Evolutionary conservation across 495 filamentous ascomycete species (phyloP), one percentile per base, ranked within the genome.

Genomic region (Penicillium turbatum): DNA sequence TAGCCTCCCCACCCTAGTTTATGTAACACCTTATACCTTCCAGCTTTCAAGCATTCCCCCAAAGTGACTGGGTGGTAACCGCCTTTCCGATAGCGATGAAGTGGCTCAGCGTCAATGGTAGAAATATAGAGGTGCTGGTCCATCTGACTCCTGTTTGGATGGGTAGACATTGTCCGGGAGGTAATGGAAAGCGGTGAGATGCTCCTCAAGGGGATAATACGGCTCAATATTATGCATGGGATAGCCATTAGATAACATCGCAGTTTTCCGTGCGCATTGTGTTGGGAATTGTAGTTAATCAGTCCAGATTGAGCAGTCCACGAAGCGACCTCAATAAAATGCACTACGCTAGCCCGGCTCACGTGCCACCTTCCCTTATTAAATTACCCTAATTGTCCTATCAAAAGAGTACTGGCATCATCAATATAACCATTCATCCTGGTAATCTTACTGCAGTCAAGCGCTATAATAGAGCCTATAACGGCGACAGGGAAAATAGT

Each of bases 1-100:
- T 69, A 77, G 6, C 64, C 64, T 37, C 76, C 78, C 56, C 69
- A 73, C 45, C 76, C 74, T 40, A 78, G 55, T 60, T 81, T 81
- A 51, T 77, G 71, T 5, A 75, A 37, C 16, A 81, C 60, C 41
- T 66, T 72, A 55, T 79, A 81, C 37, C 72, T 55, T 21, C 65
- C 66, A 34, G 67, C 36, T 29, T 68, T 53, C 10, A 78, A 64
- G 13, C 32, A 51, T 39, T 74, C 66, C 13, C 71, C 74, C 12
- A 80, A 51, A 17, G 43, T 54, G 41, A 76, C 58, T 13, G 78
- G 79, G 42, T 80, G 74, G 49, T 72, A 79, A 5, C 76, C 72
- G 27, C 69, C 72, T 36, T 51, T 39, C 37, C 52, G 54, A 51
- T 78, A 79, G 40, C 54, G 53, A 59, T 59, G 46, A 50, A 68